Percentiles rank a stretch among this genome's conserved stretches.
phyloP scores from a whole-genome alignment of 352 stramenopile genomes.

The Phytophthora europaea region DNA sequence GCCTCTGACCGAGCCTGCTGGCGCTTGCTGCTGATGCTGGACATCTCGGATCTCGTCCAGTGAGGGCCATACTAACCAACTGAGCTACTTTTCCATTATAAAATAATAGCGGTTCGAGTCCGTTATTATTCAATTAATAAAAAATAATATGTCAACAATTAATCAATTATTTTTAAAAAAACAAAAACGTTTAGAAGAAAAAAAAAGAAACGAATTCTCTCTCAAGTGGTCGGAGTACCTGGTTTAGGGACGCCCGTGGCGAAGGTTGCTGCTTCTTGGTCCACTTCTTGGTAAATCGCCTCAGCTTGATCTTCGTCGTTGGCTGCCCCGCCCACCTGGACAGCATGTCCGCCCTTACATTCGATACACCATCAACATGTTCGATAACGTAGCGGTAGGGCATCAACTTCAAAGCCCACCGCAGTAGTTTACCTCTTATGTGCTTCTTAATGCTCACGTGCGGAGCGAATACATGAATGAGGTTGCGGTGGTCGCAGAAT shows the following conservation, averaged over 20 bases:
- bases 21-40: no score
- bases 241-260: background rate
- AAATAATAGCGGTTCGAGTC: no score
- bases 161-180: no score
- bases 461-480: slow-evolving; percentile 11
- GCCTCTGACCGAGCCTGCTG: no score
- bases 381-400: slow-evolving; percentile 11
- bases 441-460: slow-evolving; percentile 10
- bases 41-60: no score
- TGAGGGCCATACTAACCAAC: no score
- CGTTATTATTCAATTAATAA: no score
- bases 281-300: background rate
- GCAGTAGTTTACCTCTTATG: slow-evolving; percentile 16
- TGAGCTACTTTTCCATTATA: no score
- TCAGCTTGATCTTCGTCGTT: background rate
- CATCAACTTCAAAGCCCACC: slow-evolving; percentile 14
- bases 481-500: slow-evolving; percentile 10
- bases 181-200: no score
- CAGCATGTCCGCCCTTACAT: background rate
- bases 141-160: no score
- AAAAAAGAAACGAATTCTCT: no score
- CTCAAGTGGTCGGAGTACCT: background rate
- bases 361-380: background rate
- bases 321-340: background rate
- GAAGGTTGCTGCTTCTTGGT: background rate